A percentile compares a stretch with the other conserved stretches of the same genome.
Conservation (phyloP, 331 rosid species). For the Malus hybrid region DNA sequence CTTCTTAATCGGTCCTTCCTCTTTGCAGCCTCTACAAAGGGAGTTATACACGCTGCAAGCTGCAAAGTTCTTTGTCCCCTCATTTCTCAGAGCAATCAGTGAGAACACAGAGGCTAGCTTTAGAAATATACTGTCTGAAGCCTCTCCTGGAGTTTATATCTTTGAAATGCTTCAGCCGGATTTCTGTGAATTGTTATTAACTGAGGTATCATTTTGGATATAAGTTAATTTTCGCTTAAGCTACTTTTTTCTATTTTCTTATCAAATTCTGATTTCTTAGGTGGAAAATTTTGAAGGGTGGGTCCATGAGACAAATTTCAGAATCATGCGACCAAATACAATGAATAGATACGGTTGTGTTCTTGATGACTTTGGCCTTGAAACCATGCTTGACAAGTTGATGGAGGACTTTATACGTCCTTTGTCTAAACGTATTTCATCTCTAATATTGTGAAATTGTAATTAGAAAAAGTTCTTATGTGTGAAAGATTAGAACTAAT, state of each 20-base stretch:
- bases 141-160: slow-evolving; percentile 56
- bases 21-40: slow-evolving; percentile 57
- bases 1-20: slow-evolving; percentile 8
- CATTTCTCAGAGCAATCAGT: slow-evolving; percentile 76
- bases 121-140: slow-evolving; percentile 52
- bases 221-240: slow-evolving; percentile 4
- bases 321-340: slow-evolving; percentile 89
- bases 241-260: slow-evolving; percentile 39
- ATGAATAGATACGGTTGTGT: slow-evolving; percentile 89
- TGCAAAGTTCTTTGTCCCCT: slow-evolving; percentile 60
- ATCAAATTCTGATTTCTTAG: slow-evolving; percentile 57
- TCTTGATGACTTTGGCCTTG: slow-evolving; percentile 92
- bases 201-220: slow-evolving; percentile 62
- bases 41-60: slow-evolving; percentile 67
- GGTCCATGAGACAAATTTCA: slow-evolving; percentile 63
- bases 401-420: slow-evolving; percentile 73
- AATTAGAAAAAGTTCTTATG: neutral
- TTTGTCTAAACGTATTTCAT: slow-evolving; percentile 50
- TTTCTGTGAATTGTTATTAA: slow-evolving; percentile 64
- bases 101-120: slow-evolving; percentile 67
- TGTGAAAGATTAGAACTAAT: neutral
- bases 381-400: slow-evolving; percentile 70
- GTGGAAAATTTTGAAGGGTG: slow-evolving; percentile 90
- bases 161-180: slow-evolving; percentile 84
- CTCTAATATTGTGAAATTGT: slow-evolving; percentile 4